Base-by-base conservation (phyloP, 352 stramenopile species). In the Phytophthora crassamura region DNA sequence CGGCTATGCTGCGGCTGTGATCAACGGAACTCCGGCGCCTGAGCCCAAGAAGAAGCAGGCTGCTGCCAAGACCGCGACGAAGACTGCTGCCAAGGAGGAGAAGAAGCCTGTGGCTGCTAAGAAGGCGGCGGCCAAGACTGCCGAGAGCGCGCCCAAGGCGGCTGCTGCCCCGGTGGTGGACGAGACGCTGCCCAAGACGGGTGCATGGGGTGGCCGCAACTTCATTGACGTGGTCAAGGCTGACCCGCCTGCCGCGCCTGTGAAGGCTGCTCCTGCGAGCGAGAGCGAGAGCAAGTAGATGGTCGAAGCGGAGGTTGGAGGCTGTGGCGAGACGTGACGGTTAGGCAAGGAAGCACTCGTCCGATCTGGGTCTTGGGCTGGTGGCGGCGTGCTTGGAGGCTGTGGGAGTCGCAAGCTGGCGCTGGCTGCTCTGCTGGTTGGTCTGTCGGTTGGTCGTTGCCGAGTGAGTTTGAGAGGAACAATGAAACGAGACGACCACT, bases 211-310 rank as follows among this genome's bases (percentile, higher is more conserved):
- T 34, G 84, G 82, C 30, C 86, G 86, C 35, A 91, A 90, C 67
- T 95, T 95, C 45, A 60, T 91, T 45, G 86, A 95, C 56, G 84
- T 95, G 14, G 86, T 95, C 46, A 95, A 92, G 74, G 77, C 84
- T 61, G 82, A 93, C 46, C 82, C 82, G 16, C 58, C 72, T 65
- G 69, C 60, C 48, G 74, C 75, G 7, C 72, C 74, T 49, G 75
- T 75, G 40, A 82, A 79, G 48, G 52, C 38, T 74, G 75, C 66
- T 77, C 35, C 54, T 61, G 48, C 57, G 50, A 78, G 67, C 56
- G 67, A 80, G 11, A 77, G 68, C 55, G 75, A 84, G 43, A 79
- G 71, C 64, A 82, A 82, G 59, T 84, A 84, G 65, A 72, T 43
- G 47, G 40, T 50, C 43, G 58, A 16, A 11, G 50, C 42, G 50